Evolutionary conservation across 495 filamentous ascomycete genomes (phyloP), one percentile per base, ranked within the genome.

Genomic region (Penicillium argentinense): DNA sequence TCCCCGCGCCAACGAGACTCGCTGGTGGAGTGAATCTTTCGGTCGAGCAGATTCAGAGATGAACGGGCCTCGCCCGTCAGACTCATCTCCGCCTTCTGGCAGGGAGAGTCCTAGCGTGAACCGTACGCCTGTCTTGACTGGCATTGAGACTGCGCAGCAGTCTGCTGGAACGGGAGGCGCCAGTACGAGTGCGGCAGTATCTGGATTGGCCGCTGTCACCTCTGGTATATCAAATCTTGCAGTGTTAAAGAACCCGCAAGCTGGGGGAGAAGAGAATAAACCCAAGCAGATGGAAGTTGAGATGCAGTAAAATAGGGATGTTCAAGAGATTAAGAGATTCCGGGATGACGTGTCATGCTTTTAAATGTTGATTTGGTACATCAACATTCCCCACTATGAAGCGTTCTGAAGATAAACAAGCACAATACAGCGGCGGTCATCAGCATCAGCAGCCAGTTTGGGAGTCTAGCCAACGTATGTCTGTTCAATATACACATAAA

Each of bases 1-100:
- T 53, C 93, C 95, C 2, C 77, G 75, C 11, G 46, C 75, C 50
- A 61, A 78, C 60, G 68, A 85, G 34, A 81, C 91, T 11, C 76
- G 88, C 38, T 99, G 95, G 95, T 99, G 95, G 95, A 75, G 78
- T 45, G 90, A 95, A 53, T 69, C 86, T 0, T 99, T 96, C 69
- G 87, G 87, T 39, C 78, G 91, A 24, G 80, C 82, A 16, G 89
- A 95, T 60, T 77, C 79, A 6, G 95, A 99, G 57, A 99, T 99
- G 95, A 99, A 99, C 63, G 83, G 83, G 1, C 74, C 76, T 13
- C 62, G 64, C 38, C 39, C 47, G 9, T 50, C 57, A 26, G 45
- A 49, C n/a, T 29, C 54, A 12, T 47, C 57, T 1, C 43, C 34
- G 11, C 11, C 45, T 14, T 37, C 42, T 18, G 41, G 37, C 13